phyloP scores from a whole-genome alignment of 257 asterid genomes.

The Lavandula angustifolia region DNA sequence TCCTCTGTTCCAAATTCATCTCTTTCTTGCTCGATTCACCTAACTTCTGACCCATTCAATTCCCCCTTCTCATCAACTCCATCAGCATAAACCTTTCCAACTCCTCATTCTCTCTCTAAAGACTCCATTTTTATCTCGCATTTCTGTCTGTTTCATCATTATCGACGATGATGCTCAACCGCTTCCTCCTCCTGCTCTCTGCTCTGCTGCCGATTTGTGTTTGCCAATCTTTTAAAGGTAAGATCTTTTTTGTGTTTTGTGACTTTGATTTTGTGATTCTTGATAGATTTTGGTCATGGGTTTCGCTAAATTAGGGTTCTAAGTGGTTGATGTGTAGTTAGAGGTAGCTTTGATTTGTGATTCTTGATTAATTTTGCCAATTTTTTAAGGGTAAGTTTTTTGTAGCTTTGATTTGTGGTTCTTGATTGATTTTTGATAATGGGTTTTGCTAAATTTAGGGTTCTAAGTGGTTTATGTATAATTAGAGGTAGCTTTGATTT shows the following conservation, averaged over 20 bases:
- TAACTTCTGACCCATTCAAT: conserved; percentile 39
- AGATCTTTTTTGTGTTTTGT: not conserved
- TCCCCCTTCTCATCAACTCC: conserved; percentile 31
- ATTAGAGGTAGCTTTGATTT: too few relatives aligned
- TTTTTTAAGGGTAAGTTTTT: not conserved
- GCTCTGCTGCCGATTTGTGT: conserved; percentile 43
- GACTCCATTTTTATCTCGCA: conserved; percentile 27
- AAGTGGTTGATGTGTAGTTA: too few relatives aligned
- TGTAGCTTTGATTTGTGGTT: too few relatives aligned
- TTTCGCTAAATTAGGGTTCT: too few relatives aligned
- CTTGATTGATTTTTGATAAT: too few relatives aligned
- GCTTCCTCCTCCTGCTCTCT: conserved; percentile 40
- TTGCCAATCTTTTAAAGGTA: conserved; percentile 64
- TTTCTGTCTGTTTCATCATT: conserved; percentile 14
- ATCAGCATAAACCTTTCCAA: conserved; percentile 25
- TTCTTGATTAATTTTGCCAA: too few relatives aligned
- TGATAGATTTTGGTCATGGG: too few relatives aligned
- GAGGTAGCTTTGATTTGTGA: too few relatives aligned
- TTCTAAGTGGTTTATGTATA: too few relatives aligned
- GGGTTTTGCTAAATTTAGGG: too few relatives aligned
- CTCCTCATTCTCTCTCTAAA: conserved; percentile 25
- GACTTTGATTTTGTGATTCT: too few relatives aligned
- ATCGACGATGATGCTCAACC: conserved; percentile 35
- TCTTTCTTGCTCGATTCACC: conserved; percentile 44
- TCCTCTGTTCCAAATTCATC: conserved; percentile 53